Evolutionary conservation across 1,139 yeast genomes (phyloP).

Genomic region (Debaryomyces subglobosus): DNA sequence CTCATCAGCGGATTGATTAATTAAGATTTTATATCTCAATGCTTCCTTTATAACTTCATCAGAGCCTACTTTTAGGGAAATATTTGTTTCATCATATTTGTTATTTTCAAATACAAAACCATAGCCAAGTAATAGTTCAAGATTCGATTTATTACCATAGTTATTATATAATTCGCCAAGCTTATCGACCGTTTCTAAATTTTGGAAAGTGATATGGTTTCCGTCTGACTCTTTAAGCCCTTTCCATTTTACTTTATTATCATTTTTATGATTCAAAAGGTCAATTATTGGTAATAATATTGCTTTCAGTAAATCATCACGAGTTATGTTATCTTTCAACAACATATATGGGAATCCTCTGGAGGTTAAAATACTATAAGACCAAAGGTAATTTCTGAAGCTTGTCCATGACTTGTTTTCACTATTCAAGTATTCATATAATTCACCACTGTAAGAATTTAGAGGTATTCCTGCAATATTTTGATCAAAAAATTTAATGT

Average conservation of each 20-base stretch:
- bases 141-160: constrained; percentile 13
- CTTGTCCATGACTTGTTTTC: constrained; percentile 12
- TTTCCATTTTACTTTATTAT: constrained; percentile 10
- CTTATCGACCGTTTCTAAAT: not conserved
- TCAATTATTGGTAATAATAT: constrained; percentile 12
- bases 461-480: not conserved
- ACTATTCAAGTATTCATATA: constrained; percentile 6
- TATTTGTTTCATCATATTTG: constrained; percentile 10
- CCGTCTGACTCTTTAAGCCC: not conserved
- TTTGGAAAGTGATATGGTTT: constrained; percentile 5
- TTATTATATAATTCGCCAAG: constrained; percentile 11
- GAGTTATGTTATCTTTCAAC: not conserved
- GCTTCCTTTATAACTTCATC: constrained; percentile 9
- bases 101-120: constrained; percentile 12
- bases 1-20: constrained; percentile 5
- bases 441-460: constrained; percentile 1
- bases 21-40: constrained; percentile 7
- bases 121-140: constrained; percentile 12
- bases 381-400: constrained; percentile 13
- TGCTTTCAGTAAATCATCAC: constrained; percentile 8
- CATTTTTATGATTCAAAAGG: constrained; percentile 12
- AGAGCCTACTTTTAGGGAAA: constrained; percentile 9
- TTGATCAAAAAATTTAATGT: constrained; percentile 5
- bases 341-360: constrained; percentile 15
- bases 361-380: constrained; percentile 12